Conservation (phyloP, 1,139 yeast genomes). For the Geotrichum siamense region DNA sequence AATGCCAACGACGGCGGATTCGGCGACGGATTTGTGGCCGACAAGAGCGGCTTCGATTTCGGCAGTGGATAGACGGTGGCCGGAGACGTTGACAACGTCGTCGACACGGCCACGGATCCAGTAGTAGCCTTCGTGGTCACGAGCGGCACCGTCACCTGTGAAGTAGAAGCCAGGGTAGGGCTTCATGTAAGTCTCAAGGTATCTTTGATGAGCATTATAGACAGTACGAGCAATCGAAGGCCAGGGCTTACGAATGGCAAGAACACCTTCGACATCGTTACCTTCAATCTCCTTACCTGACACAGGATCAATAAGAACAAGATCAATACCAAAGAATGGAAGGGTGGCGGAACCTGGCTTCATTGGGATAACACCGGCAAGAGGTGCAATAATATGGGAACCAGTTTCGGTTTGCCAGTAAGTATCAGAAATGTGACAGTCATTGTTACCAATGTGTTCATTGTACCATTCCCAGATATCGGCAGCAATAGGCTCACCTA, state of each 20-base stretch:
- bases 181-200: constrained; percentile 84
- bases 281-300: constrained; percentile 76
- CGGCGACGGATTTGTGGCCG: constrained; percentile 75
- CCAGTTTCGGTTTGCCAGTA: constrained; percentile 99
- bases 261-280: constrained; percentile 92
- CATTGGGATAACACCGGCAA: constrained; percentile 90
- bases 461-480: constrained; percentile 99
- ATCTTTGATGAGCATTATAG: constrained; percentile 84
- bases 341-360: constrained; percentile 97
- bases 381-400: constrained; percentile 89
- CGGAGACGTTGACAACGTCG: constrained; percentile 95
- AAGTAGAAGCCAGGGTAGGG: constrained; percentile 97
- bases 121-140: constrained; percentile 94
- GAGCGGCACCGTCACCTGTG: constrained; percentile 98
- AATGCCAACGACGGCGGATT: constrained; percentile 93
- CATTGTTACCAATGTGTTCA: constrained; percentile 80
- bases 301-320: constrained; percentile 88
- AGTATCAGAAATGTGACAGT: constrained; percentile 85
- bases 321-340: constrained; percentile 92
- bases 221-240: constrained; percentile 98
- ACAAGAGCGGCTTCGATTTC: constrained; percentile 92
- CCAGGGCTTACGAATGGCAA: constrained; percentile 87
- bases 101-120: constrained; percentile 99
- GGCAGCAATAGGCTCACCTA: constrained; percentile 97
- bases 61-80: constrained; percentile 94